phyloP scores from a whole-genome alignment of 805 yeast genomes.

The Saccharomycopsis schoenii region DNA sequence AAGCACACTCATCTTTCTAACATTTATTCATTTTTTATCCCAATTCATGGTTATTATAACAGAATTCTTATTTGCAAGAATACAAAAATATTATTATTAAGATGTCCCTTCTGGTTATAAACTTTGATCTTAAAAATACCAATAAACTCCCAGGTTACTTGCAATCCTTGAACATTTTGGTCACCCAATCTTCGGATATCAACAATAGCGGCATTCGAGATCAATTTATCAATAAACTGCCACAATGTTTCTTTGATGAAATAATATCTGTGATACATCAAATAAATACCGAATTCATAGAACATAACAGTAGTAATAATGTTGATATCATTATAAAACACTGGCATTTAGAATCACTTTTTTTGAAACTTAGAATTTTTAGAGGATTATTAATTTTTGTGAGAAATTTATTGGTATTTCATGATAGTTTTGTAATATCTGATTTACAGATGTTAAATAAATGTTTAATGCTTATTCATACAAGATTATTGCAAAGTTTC shows the following conservation, averaged over 20 bases:
- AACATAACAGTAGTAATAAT: neutral
- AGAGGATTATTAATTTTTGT: slow-evolving; percentile 41
- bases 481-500: neutral
- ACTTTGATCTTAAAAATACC: neutral
- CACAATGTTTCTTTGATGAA: neutral
- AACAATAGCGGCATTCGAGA: neutral
- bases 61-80: no score
- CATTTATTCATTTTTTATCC: no score
- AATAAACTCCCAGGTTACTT: neutral
- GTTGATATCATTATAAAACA: neutral
- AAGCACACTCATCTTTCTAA: neutral
- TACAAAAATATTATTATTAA: neutral
- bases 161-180: neutral
- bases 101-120: neutral
- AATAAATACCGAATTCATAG: neutral
- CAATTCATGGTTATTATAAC: no score
- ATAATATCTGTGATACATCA: neutral
- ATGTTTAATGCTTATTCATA: neutral
- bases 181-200: neutral
- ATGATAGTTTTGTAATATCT: slow-evolving; percentile 24
- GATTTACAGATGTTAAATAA: slow-evolving; percentile 1
- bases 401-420: slow-evolving; percentile 34
- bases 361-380: slow-evolving; percentile 25
- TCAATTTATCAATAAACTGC: neutral
- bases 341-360: neutral